A percentile compares a stretch with the other conserved stretches of the same genome.
These are phyloP conservation scores for Leucocoprinus birnbaumii DNA, from an alignment of 768 basidiomycete genomes.

Conservation along the genomic window DNA sequence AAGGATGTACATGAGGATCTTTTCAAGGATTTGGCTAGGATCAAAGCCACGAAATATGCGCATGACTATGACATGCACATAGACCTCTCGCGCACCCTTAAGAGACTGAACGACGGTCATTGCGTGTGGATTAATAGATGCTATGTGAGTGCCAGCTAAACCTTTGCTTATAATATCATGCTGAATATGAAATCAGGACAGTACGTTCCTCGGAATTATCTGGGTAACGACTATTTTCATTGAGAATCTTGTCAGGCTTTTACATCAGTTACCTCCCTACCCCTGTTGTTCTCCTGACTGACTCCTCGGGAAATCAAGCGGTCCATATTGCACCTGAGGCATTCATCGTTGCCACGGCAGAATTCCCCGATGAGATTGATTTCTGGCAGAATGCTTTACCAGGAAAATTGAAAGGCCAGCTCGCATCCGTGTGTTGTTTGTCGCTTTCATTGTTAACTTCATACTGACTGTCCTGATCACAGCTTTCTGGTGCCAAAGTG, in stretches of 20 bases:
- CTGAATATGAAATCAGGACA: slow-evolving; percentile 27
- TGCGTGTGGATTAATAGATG: slow-evolving; percentile 53
- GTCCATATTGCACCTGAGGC: slow-evolving; percentile 57
- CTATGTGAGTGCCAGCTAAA: slow-evolving; percentile 27
- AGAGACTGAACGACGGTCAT: slow-evolving; percentile 58
- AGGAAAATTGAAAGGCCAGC: slow-evolving; percentile 42
- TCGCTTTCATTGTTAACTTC: not conserved
- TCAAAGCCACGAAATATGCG: slow-evolving; percentile 37
- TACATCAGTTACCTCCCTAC: slow-evolving; percentile 48
- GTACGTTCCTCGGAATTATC: slow-evolving; percentile 21
- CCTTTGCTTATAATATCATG: not conserved
- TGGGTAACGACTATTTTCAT: not conserved
- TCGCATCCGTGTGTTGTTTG: slow-evolving; percentile 35
- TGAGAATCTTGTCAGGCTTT: slow-evolving; percentile 11
- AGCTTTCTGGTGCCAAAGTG: slow-evolving; percentile 52
- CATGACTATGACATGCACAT: slow-evolving; percentile 58
- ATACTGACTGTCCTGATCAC: not conserved
- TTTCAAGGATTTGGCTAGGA: slow-evolving; percentile 46
- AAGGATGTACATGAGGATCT: slow-evolving; percentile 57
- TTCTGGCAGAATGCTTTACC: slow-evolving; percentile 57
- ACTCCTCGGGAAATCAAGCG: slow-evolving; percentile 38
- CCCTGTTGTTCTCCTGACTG: slow-evolving; percentile 46
- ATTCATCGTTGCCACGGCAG: slow-evolving; percentile 48
- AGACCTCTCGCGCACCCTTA: slow-evolving; percentile 52
- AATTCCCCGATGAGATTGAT: slow-evolving; percentile 49